Evolutionary conservation across 2,329 filamentous ascomycete species (phyloP).

Genomic region (Xylaria sp.): DNA sequence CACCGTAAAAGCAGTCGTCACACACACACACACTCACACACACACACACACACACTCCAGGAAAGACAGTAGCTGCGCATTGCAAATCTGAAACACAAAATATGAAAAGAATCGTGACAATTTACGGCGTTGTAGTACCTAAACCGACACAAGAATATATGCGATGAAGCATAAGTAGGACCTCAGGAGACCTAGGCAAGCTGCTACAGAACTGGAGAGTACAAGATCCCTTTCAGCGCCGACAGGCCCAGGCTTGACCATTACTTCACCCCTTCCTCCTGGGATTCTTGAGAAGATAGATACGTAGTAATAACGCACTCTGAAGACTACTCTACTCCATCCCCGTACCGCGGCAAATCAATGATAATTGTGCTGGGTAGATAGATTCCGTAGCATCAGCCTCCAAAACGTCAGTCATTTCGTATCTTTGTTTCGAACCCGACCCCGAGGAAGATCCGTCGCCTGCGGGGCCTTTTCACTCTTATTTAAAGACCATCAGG

Average conservation of each 20-base stretch:
- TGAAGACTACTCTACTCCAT: constrained; percentile 15
- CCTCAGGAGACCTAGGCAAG: constrained; percentile 6
- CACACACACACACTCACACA: no score
- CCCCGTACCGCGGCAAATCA: constrained; percentile 25
- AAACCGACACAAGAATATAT: constrained; percentile 37
- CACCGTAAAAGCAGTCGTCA: background rate
- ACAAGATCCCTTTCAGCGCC: constrained; percentile 25
- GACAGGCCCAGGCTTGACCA: constrained; percentile 18
- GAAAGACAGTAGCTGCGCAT: background rate
- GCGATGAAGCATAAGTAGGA: constrained; percentile 28
- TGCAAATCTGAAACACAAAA: constrained; percentile 1
- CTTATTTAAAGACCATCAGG: constrained; percentile 36
- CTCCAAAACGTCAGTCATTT: constrained; percentile 34
- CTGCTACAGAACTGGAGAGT: constrained; percentile 26
- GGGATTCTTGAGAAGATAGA: constrained; percentile 24
- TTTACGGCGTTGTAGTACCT: constrained; percentile 28
- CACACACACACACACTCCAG: background rate
- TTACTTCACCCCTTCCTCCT: constrained; percentile 14
- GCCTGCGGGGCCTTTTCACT: constrained; percentile 38
- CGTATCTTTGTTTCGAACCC: constrained; percentile 33
- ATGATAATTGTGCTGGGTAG: constrained; percentile 29
- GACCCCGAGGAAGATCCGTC: constrained; percentile 36
- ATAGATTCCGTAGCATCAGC: constrained; percentile 29
- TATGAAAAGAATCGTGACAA: constrained; percentile 38
- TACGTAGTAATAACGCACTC: constrained; percentile 24